Percentiles rank a stretch among this genome's conserved stretches.
phyloP scores from a whole-genome alignment of 2,329 filamentous ascomycete genomes.

The Biscogniauxia sp. region DNA sequence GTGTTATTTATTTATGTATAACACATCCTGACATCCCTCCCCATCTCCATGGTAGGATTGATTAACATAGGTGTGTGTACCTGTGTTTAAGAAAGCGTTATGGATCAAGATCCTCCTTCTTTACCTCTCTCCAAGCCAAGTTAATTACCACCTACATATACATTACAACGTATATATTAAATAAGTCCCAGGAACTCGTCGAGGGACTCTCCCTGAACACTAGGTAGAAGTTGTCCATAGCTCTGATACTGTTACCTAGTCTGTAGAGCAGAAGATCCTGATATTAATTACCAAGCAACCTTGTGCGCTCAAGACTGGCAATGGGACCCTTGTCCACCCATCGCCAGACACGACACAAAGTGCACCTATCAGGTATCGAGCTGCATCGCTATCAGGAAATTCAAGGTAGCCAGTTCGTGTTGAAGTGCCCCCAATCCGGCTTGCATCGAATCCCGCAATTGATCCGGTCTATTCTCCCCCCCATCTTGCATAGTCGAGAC shows the following conservation, averaged over 20 bases:
- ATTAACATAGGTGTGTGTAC: too few species aligned
- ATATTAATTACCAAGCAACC: not conserved
- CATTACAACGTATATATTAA: too few species aligned
- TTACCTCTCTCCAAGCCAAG: too few species aligned
- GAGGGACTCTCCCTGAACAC: too few species aligned
- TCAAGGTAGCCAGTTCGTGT: not conserved
- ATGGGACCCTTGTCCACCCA: not conserved
- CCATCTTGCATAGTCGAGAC: slow-evolving; percentile 14
- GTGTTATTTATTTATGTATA: too few species aligned
- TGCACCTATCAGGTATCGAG: not conserved
- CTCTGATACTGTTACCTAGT: not conserved
- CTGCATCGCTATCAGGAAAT: not conserved
- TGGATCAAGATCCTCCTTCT: too few species aligned
- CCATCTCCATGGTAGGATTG: too few species aligned
- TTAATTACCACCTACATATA: too few species aligned
- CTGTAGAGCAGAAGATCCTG: not conserved
- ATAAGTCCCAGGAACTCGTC: too few species aligned
- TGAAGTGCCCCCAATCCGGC: not conserved
- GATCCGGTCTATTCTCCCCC: slow-evolving; percentile 9
- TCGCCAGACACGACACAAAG: not conserved
- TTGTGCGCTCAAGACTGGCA: not conserved
- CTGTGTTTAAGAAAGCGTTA: too few species aligned
- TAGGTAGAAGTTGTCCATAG: not conserved
- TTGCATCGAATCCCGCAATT: not conserved
- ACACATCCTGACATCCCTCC: too few species aligned